Percentiles rank a stretch among this genome's conserved stretches.
Conservation (phyloP, 352 stramenopile species). For the Phytopythium litorale region DNA sequence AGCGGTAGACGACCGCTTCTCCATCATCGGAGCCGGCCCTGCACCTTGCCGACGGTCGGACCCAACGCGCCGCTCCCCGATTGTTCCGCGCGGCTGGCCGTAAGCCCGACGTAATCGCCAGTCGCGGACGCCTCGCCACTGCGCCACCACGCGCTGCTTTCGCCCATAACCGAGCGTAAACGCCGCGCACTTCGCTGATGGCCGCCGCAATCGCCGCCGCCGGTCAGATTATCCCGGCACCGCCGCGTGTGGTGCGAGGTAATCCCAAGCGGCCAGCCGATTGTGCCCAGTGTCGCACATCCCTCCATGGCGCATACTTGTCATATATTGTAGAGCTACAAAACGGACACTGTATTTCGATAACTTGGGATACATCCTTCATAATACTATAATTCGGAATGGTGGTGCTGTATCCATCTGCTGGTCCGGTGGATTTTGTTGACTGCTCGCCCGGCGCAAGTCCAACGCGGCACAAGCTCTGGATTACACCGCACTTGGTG, state of each 20-base stretch:
- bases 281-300: background rate
- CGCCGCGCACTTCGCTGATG: background rate
- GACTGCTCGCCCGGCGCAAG: conserved; percentile 1
- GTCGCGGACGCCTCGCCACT: background rate
- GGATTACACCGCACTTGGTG: background rate
- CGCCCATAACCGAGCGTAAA: background rate
- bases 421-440: conserved; percentile 1
- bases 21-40: too few species aligned
- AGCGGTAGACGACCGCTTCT: too few species aligned
- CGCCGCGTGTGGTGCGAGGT: background rate
- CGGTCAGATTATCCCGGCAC: background rate
- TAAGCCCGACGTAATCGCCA: background rate
- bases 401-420: conserved; percentile 3
- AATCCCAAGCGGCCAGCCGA: background rate
- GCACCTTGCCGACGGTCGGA: too few species aligned
- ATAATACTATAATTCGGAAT: background rate
- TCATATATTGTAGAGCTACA: background rate
- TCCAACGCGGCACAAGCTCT: background rate
- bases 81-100: background rate
- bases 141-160: background rate
- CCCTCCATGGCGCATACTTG: background rate
- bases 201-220: background rate
- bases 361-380: background rate
- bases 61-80: background rate
- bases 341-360: background rate